Percentiles rank a stretch among this genome's conserved stretches.
Conservation (phyloP, 148 eudicot species). For the Gaultheria prostrata region DNA sequence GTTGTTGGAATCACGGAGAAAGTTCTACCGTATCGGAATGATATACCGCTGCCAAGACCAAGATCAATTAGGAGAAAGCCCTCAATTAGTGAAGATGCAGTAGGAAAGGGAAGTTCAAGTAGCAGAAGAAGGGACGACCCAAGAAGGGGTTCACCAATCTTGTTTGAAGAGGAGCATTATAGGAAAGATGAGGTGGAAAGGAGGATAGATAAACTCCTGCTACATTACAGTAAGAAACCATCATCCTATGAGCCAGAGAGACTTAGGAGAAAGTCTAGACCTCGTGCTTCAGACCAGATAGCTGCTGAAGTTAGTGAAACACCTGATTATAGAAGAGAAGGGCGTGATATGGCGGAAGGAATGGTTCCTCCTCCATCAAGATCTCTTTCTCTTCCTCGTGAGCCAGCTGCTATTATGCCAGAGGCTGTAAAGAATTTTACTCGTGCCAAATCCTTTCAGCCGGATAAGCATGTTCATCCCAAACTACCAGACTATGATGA, state of each 20-base stretch:
- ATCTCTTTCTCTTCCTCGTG: slow-evolving; percentile 72
- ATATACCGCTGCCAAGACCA: slow-evolving; percentile 55
- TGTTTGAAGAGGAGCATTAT: slow-evolving; percentile 55
- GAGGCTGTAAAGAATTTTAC: slow-evolving; percentile 53
- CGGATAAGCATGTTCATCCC: slow-evolving; percentile 89
- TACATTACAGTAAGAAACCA: slow-evolving; percentile 81
- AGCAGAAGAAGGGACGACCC: slow-evolving; percentile 75
- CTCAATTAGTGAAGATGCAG: slow-evolving; percentile 47
- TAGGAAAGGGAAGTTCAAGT: slow-evolving; percentile 50
- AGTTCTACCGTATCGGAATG: slow-evolving; percentile 41
- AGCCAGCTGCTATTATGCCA: slow-evolving; percentile 34
- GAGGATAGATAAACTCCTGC: slow-evolving; percentile 69
- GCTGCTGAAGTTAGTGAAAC: slow-evolving; percentile 26
- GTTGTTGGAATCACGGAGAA: slow-evolving; percentile 26
- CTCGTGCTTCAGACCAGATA: slow-evolving; percentile 16
- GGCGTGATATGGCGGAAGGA: slow-evolving; percentile 15
- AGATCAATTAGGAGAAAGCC: slow-evolving; percentile 70
- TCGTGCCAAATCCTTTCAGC: slow-evolving; percentile 78
- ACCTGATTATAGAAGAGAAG: slow-evolving; percentile 24
- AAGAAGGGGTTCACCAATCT: slow-evolving; percentile 63
- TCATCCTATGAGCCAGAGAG: slow-evolving; percentile 45
- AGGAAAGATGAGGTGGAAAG: slow-evolving; percentile 69
- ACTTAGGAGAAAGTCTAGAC: slow-evolving; percentile 37
- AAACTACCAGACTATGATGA: slow-evolving; percentile 95
- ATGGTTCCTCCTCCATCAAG: slow-evolving; percentile 46